Evolutionary conservation across 2,329 filamentous ascomycete species (phyloP).

Genomic region (Pestalotiopsis sp.): DNA sequence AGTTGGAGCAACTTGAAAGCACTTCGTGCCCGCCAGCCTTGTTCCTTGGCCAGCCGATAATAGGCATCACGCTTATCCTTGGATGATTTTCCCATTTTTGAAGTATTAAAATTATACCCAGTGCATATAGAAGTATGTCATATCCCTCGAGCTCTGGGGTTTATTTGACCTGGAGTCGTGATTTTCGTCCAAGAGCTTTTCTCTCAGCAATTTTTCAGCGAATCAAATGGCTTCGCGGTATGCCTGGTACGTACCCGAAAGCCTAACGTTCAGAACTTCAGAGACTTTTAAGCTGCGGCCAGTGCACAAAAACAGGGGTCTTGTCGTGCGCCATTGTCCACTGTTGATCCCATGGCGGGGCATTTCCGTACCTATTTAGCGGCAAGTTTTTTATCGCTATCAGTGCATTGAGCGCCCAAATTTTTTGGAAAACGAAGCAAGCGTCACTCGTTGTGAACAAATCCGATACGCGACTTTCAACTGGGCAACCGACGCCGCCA

Average conservation of each 20-base stretch:
- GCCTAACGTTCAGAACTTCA: slow-evolving; percentile 9
- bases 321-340: neutral
- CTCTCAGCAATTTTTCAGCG: slow-evolving; percentile 17
- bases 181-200: neutral
- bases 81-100: slow-evolving; percentile 87
- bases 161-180: neutral
- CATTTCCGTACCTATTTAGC: neutral
- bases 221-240: slow-evolving; percentile 10
- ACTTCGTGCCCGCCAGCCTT: slow-evolving; percentile 95
- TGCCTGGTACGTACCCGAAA: slow-evolving; percentile 14
- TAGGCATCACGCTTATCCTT: slow-evolving; percentile 99
- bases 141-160: neutral
- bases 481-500: neutral
- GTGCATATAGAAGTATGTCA: slow-evolving; percentile 13
- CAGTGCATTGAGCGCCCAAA: neutral
- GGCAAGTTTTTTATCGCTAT: neutral
- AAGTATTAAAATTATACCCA: neutral
- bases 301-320: slow-evolving; percentile 16
- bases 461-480: neutral
- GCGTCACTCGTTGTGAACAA: neutral
- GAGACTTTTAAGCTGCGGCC: slow-evolving; percentile 33
- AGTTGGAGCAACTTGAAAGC: slow-evolving; percentile 97
- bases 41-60: slow-evolving; percentile 96
- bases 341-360: neutral
- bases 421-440: neutral